These are phyloP conservation scores for Boletus vinaceobasis DNA, from an alignment of 768 basidiomycete species.

Conservation along the genomic window DNA sequence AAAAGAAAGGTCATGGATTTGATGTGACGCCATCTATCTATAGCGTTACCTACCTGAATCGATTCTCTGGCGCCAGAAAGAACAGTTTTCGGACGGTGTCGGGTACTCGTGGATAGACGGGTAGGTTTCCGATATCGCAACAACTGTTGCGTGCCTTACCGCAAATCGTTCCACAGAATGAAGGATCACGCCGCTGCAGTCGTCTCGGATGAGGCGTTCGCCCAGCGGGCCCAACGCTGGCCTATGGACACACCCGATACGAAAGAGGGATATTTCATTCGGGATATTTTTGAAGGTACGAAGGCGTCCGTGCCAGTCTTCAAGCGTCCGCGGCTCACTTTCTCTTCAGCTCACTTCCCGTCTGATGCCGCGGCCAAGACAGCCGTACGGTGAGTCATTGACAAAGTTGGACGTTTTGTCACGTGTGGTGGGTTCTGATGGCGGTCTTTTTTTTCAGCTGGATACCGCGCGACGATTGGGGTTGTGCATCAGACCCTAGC, in stretches of 20 bases:
- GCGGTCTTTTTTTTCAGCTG: constrained; percentile 46
- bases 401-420: not conserved
- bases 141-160: not conserved
- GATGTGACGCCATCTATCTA: not conserved
- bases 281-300: constrained; percentile 84
- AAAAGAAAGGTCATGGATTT: not conserved
- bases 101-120: constrained; percentile 99
- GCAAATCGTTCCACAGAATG: constrained; percentile 48
- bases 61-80: constrained; percentile 98
- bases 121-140: constrained; percentile 36
- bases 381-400: constrained; percentile 70
- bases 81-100: constrained; percentile 98
- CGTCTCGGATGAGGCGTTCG: constrained; percentile 81
- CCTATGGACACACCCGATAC: constrained; percentile 82
- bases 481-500: constrained; percentile 90
- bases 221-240: constrained; percentile 71
- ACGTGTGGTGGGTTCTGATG: constrained; percentile 13
- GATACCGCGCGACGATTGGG: constrained; percentile 97
- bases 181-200: constrained; percentile 77
- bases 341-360: constrained; percentile 68
- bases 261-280: constrained; percentile 93
- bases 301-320: not conserved
- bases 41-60: constrained; percentile 90
- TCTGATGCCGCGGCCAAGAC: constrained; percentile 82
- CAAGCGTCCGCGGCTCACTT: constrained; percentile 3